phyloP scores from a whole-genome alignment of 2,329 filamentous ascomycete genomes.

The Ceratocystis lukuohia region DNA sequence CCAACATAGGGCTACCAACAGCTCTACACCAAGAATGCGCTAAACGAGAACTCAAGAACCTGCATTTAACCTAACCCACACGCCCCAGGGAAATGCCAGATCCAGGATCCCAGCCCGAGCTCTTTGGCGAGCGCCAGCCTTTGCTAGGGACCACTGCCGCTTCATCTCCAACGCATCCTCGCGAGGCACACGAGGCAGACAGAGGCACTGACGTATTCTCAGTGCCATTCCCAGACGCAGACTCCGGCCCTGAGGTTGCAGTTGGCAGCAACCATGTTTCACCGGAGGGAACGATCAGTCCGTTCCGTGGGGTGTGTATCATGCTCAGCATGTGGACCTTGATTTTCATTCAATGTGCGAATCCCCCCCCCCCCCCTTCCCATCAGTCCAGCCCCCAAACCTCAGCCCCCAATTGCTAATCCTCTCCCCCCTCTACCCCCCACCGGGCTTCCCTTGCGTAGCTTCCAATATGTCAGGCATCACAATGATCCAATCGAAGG shows the following conservation, averaged over 20 bases:
- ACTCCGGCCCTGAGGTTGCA: not conserved
- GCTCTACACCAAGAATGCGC: not conserved
- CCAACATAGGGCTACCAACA: not conserved
- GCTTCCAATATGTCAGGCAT: constrained; percentile 65
- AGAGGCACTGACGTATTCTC: not conserved
- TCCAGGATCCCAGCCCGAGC: not conserved
- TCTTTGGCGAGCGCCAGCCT: constrained; percentile 3
- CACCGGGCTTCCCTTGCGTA: constrained; percentile 21
- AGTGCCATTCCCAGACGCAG: not conserved
- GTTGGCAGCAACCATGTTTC: not conserved
- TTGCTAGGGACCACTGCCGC: not conserved
- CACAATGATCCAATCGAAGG: constrained; percentile 64
- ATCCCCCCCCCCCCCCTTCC: not conserved
- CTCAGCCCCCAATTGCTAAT: not conserved
- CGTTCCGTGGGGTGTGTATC: not conserved
- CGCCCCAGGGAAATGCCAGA: not conserved
- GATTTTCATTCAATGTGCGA: constrained; percentile 18
- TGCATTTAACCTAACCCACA: not conserved
- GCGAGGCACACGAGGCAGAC: not conserved
- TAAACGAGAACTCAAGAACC: not conserved
- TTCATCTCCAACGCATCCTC: not conserved
- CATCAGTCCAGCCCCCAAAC: not conserved
- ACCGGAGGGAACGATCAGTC: not conserved
- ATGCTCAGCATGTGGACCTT: constrained; percentile 13
- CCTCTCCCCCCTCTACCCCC: not conserved